These are phyloP conservation scores for Yamadazyma atmosphaerica DNA, from an alignment of 1,139 yeast genomes.

Conservation along the genomic window DNA sequence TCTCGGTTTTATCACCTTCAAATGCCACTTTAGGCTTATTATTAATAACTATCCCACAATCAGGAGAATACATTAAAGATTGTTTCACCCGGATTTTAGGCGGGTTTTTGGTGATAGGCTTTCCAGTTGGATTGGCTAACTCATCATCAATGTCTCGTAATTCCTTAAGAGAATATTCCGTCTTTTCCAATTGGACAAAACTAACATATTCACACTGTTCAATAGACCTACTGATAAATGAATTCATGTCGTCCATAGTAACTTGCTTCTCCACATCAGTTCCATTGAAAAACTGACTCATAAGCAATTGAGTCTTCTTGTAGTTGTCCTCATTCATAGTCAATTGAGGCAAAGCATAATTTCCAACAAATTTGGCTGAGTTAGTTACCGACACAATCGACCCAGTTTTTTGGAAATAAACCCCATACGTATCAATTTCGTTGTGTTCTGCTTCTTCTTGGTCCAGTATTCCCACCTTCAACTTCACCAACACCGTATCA, in stretches of 20 bases:
- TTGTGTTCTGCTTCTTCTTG: constrained; percentile 45
- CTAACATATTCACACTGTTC: constrained; percentile 71
- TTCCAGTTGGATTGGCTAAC: constrained; percentile 66
- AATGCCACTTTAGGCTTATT: constrained; percentile 29
- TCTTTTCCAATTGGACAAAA: constrained; percentile 67
- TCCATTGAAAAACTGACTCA: constrained; percentile 39
- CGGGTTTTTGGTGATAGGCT: constrained; percentile 57
- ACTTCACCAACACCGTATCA: constrained; percentile 32
- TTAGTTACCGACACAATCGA: constrained; percentile 61
- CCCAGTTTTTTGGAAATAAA: constrained; percentile 73
- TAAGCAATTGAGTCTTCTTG: constrained; percentile 36
- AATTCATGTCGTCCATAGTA: constrained; percentile 40
- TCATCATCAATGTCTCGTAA: constrained; percentile 70
- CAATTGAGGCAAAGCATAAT: constrained; percentile 59
- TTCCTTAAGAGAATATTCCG: constrained; percentile 53
- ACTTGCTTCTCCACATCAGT: constrained; percentile 37
- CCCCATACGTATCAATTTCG: constrained; percentile 54
- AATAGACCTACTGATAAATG: constrained; percentile 33
- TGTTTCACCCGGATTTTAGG: constrained; percentile 57
- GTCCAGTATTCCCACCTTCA: constrained; percentile 33
- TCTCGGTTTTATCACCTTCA: constrained; percentile 61
- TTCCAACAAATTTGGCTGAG: constrained; percentile 74
- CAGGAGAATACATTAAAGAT: constrained; percentile 79
- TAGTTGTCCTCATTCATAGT: constrained; percentile 45
- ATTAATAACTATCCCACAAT: constrained; percentile 67